phyloP scores from a whole-genome alignment of 1,284 basidiomycete genomes.

The Fomitopsis betulina region DNA sequence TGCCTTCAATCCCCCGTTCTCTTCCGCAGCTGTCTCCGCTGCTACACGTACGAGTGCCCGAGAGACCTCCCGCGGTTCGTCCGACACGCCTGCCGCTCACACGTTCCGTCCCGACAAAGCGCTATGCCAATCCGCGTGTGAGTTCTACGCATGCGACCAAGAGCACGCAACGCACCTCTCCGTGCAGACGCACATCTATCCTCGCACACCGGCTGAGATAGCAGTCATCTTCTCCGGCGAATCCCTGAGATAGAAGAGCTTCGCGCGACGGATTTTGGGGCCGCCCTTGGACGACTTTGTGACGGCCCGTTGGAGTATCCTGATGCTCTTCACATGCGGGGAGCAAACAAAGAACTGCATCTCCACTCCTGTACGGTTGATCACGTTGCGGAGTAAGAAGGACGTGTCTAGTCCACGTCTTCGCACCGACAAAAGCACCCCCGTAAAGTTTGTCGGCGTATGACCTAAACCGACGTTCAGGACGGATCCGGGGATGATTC shows the following conservation, averaged over 20 bases:
- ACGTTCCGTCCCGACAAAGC: background rate
- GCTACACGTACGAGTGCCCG: background rate
- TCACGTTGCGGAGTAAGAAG: slow-evolving; percentile 81
- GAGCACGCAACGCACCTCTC: slow-evolving; percentile 1
- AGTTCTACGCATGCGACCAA: background rate
- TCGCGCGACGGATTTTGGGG: slow-evolving; percentile 63
- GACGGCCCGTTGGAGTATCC: slow-evolving; percentile 58
- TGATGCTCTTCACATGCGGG: slow-evolving; percentile 83
- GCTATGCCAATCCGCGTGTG: background rate
- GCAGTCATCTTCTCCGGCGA: slow-evolving; percentile 78
- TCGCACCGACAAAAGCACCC: slow-evolving; percentile 78
- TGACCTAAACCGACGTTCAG: slow-evolving; percentile 70
- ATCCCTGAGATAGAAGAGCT: slow-evolving; percentile 75
- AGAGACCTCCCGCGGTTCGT: slow-evolving; percentile 1
- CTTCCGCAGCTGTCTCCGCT: background rate
- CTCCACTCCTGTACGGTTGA: slow-evolving; percentile 87
- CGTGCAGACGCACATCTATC: slow-evolving; percentile 9
- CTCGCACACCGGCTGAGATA: slow-evolving; percentile 53
- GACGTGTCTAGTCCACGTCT: slow-evolving; percentile 80
- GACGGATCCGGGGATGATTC: slow-evolving; percentile 77
- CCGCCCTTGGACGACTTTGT: slow-evolving; percentile 40
- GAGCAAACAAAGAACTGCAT: slow-evolving; percentile 84
- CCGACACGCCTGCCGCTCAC: slow-evolving; percentile 6
- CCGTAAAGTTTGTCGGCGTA: slow-evolving; percentile 77
- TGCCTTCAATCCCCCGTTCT: background rate